phyloP scores from a whole-genome alignment of 768 basidiomycete genomes.

The Melanogaster broomeanus region DNA sequence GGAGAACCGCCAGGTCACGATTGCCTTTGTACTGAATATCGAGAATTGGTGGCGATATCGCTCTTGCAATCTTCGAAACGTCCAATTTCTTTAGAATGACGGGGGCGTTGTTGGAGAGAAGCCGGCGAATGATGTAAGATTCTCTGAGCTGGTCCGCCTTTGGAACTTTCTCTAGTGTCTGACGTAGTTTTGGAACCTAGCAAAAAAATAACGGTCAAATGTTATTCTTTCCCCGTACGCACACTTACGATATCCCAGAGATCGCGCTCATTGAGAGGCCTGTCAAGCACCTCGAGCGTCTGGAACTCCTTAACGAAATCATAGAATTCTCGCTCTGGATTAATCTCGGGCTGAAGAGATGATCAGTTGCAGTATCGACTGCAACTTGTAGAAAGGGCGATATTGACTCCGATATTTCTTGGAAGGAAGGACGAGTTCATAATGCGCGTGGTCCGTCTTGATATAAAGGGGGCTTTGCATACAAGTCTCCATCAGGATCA shows the following conservation, averaged over 20 bases:
- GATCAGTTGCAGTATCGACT: conserved; percentile 52
- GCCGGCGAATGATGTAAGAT: conserved; percentile 19
- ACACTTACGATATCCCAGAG: conserved; percentile 29
- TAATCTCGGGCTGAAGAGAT: conserved; percentile 27
- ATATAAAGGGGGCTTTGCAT: conserved; percentile 59
- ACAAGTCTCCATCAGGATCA: background rate
- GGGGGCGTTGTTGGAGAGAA: conserved; percentile 12
- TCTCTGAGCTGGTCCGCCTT: conserved; percentile 18
- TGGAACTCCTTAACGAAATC: conserved; percentile 39
- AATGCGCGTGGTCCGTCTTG: conserved; percentile 65
- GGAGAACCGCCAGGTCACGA: conserved; percentile 58
- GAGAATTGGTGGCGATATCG: background rate
- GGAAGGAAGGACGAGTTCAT: conserved; percentile 54
- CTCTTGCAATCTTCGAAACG: conserved; percentile 1
- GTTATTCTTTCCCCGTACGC: background rate
- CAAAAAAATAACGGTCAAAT: background rate
- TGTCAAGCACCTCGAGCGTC: conserved; percentile 13
- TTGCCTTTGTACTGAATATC: conserved; percentile 35
- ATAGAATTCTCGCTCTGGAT: conserved; percentile 31
- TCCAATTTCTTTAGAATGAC: conserved; percentile 13
- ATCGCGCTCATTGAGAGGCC: conserved; percentile 21
- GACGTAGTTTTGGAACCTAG: conserved; percentile 22
- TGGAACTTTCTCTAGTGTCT: conserved; percentile 22
- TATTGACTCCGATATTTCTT: conserved; percentile 43
- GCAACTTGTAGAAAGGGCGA: conserved; percentile 50